Conservation (phyloP, 1,139 yeast species). For the Wickerhamomyces sp. region DNA sequence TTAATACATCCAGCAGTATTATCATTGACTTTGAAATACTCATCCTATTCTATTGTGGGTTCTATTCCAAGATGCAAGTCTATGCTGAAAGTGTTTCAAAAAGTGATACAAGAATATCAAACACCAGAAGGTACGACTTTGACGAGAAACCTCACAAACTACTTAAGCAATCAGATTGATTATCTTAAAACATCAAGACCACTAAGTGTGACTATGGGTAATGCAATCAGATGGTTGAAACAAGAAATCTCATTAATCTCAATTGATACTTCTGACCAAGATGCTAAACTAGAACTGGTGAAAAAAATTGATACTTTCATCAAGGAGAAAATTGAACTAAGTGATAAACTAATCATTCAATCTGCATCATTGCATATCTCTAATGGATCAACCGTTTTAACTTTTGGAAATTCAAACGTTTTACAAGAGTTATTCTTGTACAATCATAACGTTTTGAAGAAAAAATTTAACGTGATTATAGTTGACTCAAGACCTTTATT, state of each 20-base stretch:
- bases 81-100: conserved; percentile 82
- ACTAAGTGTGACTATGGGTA: conserved; percentile 91
- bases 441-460: conserved; percentile 60
- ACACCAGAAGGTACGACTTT: conserved; percentile 86
- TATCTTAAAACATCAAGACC: conserved; percentile 90
- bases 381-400: conserved; percentile 75
- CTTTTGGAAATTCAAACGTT: conserved; percentile 87
- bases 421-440: conserved; percentile 69
- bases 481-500: conserved; percentile 95
- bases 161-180: conserved; percentile 92
- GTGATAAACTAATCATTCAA: conserved; percentile 80
- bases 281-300: conserved; percentile 65
- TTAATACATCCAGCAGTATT: conserved; percentile 86
- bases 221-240: conserved; percentile 94
- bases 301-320: conserved; percentile 77
- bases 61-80: conserved; percentile 80
- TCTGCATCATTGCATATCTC: conserved; percentile 74
- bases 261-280: conserved; percentile 65
- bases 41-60: conserved; percentile 85
- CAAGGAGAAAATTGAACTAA: conserved; percentile 77
- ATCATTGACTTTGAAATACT: conserved; percentile 72
- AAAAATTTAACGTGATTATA: conserved; percentile 73
- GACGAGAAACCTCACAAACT: conserved; percentile 83
- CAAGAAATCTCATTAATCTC: conserved; percentile 83
- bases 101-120: conserved; percentile 71